Conservation (phyloP, 2,329 filamentous ascomycete species). For the Lasiodiplodia gonubiensis region DNA sequence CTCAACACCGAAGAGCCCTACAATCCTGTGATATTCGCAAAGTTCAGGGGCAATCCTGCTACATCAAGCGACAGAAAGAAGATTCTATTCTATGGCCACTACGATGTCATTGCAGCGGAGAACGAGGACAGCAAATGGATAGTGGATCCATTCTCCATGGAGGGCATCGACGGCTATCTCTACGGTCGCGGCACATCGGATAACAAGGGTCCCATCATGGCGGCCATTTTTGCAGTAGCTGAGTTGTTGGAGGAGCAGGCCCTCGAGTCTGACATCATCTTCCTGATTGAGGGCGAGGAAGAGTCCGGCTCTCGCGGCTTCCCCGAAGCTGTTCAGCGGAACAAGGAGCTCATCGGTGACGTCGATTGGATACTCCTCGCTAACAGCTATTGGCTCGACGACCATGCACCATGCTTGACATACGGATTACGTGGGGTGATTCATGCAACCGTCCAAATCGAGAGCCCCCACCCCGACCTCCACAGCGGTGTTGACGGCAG, state of each 20-base stretch:
- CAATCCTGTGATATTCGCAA: slow-evolving; percentile 93
- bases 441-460: slow-evolving; percentile 87
- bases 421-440: slow-evolving; percentile 94
- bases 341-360: slow-evolving; percentile 84
- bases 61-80: slow-evolving; percentile 74
- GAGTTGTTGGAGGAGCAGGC: slow-evolving; percentile 85
- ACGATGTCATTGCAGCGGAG: slow-evolving; percentile 93
- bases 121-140: slow-evolving; percentile 82
- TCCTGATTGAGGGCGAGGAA: slow-evolving; percentile 95
- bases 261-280: slow-evolving; percentile 86
- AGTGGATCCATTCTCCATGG: slow-evolving; percentile 86
- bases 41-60: slow-evolving; percentile 77
- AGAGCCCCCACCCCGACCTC: slow-evolving; percentile 84
- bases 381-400: slow-evolving; percentile 98
- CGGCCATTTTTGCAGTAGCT: slow-evolving; percentile 90
- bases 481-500: slow-evolving; percentile 98
- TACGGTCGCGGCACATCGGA: slow-evolving; percentile 97
- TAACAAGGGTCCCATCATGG: slow-evolving; percentile 95
- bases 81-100: slow-evolving; percentile 96
- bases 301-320: slow-evolving; percentile 94
- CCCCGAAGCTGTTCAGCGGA: slow-evolving; percentile 76
- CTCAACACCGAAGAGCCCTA: slow-evolving; percentile 77
- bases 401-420: slow-evolving; percentile 91
- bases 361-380: slow-evolving; percentile 94
- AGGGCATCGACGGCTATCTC: slow-evolving; percentile 87